These are phyloP conservation scores for Suillus cothurnatus DNA, from an alignment of 768 basidiomycete genomes.

Conservation along the genomic window DNA sequence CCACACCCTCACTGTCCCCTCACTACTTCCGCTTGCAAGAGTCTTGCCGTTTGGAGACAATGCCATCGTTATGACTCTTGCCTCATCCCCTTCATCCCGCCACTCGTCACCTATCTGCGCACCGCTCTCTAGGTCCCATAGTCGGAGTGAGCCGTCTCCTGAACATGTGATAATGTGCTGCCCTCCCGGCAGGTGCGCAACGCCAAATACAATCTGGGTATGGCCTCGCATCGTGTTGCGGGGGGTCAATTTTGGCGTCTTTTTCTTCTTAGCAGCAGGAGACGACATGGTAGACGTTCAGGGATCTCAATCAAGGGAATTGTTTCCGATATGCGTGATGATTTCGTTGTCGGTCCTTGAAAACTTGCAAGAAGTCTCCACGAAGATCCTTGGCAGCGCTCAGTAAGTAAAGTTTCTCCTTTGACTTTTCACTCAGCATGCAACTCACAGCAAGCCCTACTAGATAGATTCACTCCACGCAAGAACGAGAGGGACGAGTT, in stretches of 20 bases:
- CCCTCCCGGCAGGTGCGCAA: neutral
- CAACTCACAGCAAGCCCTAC: too few relatives aligned
- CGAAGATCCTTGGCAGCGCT: too few relatives aligned
- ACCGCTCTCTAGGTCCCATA: conserved; percentile 25
- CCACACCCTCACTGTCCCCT: too few relatives aligned
- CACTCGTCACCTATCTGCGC: conserved; percentile 17
- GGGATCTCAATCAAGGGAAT: too few relatives aligned
- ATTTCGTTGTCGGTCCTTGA: too few relatives aligned
- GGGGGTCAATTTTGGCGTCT: neutral
- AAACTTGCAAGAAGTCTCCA: too few relatives aligned
- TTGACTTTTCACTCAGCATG: too few relatives aligned
- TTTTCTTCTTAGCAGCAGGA: neutral
- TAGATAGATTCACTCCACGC: too few relatives aligned
- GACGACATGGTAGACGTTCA: neutral
- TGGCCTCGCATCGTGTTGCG: neutral
- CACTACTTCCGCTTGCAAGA: too few relatives aligned
- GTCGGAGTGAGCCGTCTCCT: conserved; percentile 7
- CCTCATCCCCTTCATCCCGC: conserved; percentile 9
- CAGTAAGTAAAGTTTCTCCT: too few relatives aligned
- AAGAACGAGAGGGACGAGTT: too few relatives aligned
- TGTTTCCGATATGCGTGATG: too few relatives aligned
- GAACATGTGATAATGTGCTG: conserved; percentile 13
- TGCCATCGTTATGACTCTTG: neutral
- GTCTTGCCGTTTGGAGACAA: neutral
- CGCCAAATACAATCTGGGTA: neutral